phyloP scores from a whole-genome alignment of 2,329 filamentous ascomycete species.

The Sarocladium kiliense region DNA sequence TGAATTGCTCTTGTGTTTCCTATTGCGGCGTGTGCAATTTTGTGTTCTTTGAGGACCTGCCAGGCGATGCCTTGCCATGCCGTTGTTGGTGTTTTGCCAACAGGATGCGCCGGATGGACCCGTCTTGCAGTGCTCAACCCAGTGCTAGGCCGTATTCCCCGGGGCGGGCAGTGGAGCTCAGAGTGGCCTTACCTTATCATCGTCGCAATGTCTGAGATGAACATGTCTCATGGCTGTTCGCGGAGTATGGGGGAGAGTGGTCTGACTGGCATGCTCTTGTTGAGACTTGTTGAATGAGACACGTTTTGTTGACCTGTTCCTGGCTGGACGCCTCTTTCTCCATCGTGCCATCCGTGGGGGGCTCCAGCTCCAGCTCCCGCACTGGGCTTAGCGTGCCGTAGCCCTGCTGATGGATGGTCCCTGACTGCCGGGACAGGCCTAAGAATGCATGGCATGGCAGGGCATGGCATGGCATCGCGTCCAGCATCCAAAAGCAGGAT shows the following conservation, averaged over 20 bases:
- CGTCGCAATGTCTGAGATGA: neutral
- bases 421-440: conserved; percentile 2
- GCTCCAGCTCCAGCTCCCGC: neutral
- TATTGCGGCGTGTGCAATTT: too few species aligned
- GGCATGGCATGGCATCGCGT: neutral
- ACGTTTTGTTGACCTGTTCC: conserved; percentile 5
- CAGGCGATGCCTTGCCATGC: too few species aligned
- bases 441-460: too few species aligned
- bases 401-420: neutral
- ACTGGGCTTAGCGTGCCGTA: neutral
- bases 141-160: neutral
- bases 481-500: neutral
- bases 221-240: neutral
- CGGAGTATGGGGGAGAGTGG: neutral
- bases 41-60: too few species aligned
- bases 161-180: neutral
- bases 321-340: neutral
- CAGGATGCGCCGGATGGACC: neutral
- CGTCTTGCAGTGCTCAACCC: neutral
- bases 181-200: neutral
- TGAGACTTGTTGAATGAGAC: conserved; percentile 1
- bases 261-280: neutral
- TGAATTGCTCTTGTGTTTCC: too few species aligned
- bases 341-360: neutral
- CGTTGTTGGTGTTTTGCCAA: neutral